A percentile compares a stretch with the other conserved stretches of the same genome.
phyloP scores from a whole-genome alignment of 257 asterid species.

The Handroanthus guayacan region DNA sequence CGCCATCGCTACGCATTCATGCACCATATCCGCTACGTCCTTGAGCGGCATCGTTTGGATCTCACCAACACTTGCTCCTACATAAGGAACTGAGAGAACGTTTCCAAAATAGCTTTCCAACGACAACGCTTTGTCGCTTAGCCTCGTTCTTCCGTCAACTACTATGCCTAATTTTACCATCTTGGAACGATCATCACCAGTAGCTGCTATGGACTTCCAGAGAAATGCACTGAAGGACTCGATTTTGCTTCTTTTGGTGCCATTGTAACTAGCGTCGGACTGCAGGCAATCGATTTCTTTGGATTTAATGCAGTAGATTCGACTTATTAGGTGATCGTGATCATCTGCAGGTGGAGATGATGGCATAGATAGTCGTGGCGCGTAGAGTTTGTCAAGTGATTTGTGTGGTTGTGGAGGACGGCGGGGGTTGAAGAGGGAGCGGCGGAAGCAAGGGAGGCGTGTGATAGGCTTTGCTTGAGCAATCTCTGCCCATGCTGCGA shows the following conservation, averaged over 20 bases:
- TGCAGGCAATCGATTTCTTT: slow-evolving; percentile 52
- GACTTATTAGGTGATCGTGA: slow-evolving; percentile 37
- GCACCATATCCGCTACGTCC: slow-evolving; percentile 45
- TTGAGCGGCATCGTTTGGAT: slow-evolving; percentile 40
- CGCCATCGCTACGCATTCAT: slow-evolving; percentile 42
- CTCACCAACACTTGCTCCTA: slow-evolving; percentile 42
- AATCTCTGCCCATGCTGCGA: slow-evolving; percentile 57
- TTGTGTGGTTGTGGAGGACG: slow-evolving; percentile 46
- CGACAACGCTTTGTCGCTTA: slow-evolving; percentile 34
- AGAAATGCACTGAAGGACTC: slow-evolving; percentile 63
- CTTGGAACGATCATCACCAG: slow-evolving; percentile 29
- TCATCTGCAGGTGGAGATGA: slow-evolving; percentile 30
- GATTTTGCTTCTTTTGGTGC: slow-evolving; percentile 46
- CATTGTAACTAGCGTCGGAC: slow-evolving; percentile 45
- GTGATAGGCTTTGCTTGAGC: slow-evolving; percentile 43
- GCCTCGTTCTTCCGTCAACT: slow-evolving; percentile 53
- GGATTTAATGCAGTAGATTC: slow-evolving; percentile 51
- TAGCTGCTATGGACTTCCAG: slow-evolving; percentile 56
- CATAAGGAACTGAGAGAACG: slow-evolving; percentile 59
- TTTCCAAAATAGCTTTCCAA: slow-evolving; percentile 61
- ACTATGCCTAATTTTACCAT: slow-evolving; percentile 51
- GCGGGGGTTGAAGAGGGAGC: slow-evolving; percentile 61
- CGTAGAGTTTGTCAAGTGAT: slow-evolving; percentile 47
- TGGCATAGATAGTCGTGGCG: slow-evolving; percentile 42
- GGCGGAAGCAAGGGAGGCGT: slow-evolving; percentile 53